phyloP scores from a whole-genome alignment of 2,329 filamentous ascomycete species.

The Blastomyces silverae region DNA sequence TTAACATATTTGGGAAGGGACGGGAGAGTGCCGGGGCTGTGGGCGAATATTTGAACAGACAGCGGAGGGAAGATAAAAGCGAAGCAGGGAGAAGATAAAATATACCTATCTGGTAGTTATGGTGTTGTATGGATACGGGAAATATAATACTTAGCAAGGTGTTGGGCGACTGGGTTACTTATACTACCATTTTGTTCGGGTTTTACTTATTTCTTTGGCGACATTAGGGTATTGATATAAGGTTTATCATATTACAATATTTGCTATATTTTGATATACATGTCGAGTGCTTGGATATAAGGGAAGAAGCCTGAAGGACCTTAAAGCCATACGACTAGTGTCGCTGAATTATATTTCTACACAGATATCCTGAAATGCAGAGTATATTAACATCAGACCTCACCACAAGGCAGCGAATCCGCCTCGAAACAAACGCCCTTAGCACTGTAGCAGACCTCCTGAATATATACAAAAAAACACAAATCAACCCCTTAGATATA shows the following conservation, averaged over 20 bases:
- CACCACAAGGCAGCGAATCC: background rate
- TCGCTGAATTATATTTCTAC: background rate
- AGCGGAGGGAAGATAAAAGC: background rate
- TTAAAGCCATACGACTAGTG: background rate
- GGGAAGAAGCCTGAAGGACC: background rate
- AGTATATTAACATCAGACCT: background rate
- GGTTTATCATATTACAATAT: background rate
- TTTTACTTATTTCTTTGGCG: background rate
- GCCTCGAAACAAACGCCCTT: background rate
- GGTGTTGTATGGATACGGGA: slow-evolving; percentile 8
- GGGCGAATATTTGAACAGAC: background rate
- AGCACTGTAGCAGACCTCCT: background rate
- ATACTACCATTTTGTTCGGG: background rate
- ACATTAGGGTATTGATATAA: background rate
- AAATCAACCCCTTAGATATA: background rate
- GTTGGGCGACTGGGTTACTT: slow-evolving; percentile 1
- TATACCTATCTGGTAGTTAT: background rate
- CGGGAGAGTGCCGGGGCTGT: background rate
- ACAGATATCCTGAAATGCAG: background rate
- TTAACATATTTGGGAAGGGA: background rate
- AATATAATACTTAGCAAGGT: slow-evolving; percentile 9
- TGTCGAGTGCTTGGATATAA: background rate
- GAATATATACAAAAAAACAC: background rate
- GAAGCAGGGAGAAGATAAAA: background rate
- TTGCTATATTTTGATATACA: background rate